phyloP scores from a whole-genome alignment of 441 rosid genomes.

The Adansonia gregorii region DNA sequence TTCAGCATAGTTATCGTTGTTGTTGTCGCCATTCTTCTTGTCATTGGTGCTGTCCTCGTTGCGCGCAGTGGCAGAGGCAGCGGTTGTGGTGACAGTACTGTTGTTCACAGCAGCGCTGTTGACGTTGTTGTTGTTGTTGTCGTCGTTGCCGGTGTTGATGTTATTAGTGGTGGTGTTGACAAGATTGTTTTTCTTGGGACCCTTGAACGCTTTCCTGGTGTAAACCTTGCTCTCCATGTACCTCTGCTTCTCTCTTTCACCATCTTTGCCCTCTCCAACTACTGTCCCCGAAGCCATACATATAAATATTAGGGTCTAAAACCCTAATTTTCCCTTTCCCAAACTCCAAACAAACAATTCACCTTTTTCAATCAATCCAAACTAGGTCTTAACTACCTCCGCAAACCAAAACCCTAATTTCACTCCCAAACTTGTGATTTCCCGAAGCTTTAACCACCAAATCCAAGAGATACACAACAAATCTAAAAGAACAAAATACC shows the following conservation, averaged over 20 bases:
- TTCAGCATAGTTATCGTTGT: slow-evolving; percentile 30
- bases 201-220: too few relatives aligned
- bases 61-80: too few relatives aligned
- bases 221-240: too few relatives aligned
- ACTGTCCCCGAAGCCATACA: slow-evolving; percentile 93
- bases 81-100: background rate
- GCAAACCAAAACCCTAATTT: slow-evolving; percentile 12
- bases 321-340: slow-evolving; percentile 47
- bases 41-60: slow-evolving; percentile 14
- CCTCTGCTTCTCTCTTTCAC: too few relatives aligned
- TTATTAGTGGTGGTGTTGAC: too few relatives aligned
- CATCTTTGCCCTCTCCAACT: slow-evolving; percentile 45
- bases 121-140: slow-evolving; percentile 29
- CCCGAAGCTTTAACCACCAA: background rate
- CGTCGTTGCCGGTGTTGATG: slow-evolving; percentile 38
- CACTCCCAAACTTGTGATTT: background rate
- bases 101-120: background rate
- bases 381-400: slow-evolving; percentile 27
- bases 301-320: slow-evolving; percentile 43
- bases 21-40: slow-evolving; percentile 24
- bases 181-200: too few relatives aligned
- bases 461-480: background rate
- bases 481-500: background rate
- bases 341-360: slow-evolving; percentile 18
- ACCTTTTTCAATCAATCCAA: background rate